phyloP scores from a whole-genome alignment of 2,329 filamentous ascomycete species.

The Dendrostoma leiphaemia region DNA sequence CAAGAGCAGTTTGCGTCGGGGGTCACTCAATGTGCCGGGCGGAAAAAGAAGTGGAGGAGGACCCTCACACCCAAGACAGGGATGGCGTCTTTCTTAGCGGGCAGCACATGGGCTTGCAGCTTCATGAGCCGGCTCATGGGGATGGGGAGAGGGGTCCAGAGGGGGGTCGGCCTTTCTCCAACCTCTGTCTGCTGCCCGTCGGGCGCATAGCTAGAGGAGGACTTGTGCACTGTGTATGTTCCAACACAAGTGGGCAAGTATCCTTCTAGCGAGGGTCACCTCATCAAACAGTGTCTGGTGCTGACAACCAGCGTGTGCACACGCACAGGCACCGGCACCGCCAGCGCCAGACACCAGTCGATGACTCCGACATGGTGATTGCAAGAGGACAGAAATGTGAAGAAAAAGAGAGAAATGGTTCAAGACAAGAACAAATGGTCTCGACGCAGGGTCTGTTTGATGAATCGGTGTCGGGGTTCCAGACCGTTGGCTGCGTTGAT shows the following conservation, averaged over 20 bases:
- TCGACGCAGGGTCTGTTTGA: neutral
- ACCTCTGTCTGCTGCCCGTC: too few relatives aligned
- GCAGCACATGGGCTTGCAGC: too few relatives aligned
- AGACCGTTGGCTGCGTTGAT: neutral
- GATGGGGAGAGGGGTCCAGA: neutral
- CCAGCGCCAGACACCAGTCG: neutral
- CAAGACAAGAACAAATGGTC: neutral
- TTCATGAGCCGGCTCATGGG: too few relatives aligned
- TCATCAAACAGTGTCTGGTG: neutral
- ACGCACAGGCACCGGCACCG: neutral
- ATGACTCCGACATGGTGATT: neutral
- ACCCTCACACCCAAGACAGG: neutral
- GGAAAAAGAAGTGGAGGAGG: constrained; percentile 2
- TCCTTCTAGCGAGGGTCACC: neutral
- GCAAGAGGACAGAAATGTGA: neutral
- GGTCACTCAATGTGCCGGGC: constrained; percentile 13
- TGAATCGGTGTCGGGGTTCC: neutral
- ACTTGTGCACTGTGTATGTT: neutral
- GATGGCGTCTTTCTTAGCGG: neutral
- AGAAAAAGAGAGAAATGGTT: neutral
- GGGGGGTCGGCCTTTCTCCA: too few relatives aligned
- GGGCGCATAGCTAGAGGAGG: neutral
- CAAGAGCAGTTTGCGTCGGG: constrained; percentile 9
- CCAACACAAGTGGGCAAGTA: neutral
- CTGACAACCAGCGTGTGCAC: neutral